Evolutionary conservation across 495 filamentous ascomycete genomes (phyloP).

Genomic region (Aspergillus funiculosus): DNA sequence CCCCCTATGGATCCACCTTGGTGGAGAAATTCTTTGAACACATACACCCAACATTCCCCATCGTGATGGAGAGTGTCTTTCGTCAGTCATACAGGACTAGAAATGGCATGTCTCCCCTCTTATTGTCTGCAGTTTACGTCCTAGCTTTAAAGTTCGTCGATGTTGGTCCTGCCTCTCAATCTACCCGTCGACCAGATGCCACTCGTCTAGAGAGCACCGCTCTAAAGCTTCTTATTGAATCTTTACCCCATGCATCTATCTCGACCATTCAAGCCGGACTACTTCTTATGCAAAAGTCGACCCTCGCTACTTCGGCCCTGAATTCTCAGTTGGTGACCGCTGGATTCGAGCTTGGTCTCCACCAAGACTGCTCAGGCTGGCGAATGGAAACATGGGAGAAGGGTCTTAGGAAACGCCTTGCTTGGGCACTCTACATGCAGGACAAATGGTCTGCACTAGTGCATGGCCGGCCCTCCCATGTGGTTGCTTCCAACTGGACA

Average conservation of each 20-base stretch:
- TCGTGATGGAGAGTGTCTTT: conserved; percentile 82
- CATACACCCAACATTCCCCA: conserved; percentile 86
- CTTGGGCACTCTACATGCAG: conserved; percentile 56
- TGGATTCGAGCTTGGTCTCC: conserved; percentile 52
- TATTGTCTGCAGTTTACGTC: conserved; percentile 86
- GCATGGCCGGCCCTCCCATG: conserved; percentile 51
- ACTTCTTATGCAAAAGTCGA: conserved; percentile 80
- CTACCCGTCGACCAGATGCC: conserved; percentile 64
- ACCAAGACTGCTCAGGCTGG: conserved; percentile 54
- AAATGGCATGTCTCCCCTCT: conserved; percentile 71
- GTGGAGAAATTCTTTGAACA: conserved; percentile 83
- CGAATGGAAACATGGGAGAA: conserved; percentile 48
- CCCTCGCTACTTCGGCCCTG: conserved; percentile 76
- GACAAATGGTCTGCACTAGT: conserved; percentile 56
- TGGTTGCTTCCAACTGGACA: conserved; percentile 52
- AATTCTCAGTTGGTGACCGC: conserved; percentile 67
- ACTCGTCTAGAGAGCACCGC: conserved; percentile 72
- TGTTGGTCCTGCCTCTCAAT: conserved; percentile 59
- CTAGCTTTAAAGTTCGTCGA: conserved; percentile 88
- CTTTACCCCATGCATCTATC: conserved; percentile 80
- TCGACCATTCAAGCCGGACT: conserved; percentile 90
- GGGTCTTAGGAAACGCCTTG: conserved; percentile 52
- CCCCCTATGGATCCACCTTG: conserved; percentile 71
- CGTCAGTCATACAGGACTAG: conserved; percentile 78
- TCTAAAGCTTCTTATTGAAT: conserved; percentile 63